Base-by-base conservation (phyloP, 1,139 yeast genomes). In the Scheffersomyces illinoinensis region DNA sequence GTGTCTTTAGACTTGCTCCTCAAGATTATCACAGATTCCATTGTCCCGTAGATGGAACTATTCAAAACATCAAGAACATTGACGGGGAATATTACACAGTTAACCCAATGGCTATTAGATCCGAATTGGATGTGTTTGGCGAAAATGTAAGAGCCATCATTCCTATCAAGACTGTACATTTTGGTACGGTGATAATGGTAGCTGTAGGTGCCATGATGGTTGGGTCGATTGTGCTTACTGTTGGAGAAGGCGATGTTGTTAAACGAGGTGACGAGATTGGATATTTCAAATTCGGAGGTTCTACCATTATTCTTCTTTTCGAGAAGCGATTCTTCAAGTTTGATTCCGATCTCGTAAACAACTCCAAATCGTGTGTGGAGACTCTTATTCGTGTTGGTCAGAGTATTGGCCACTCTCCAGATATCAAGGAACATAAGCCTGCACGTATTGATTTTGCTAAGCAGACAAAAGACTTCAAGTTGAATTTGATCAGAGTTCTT, bases 161-260 rank as follows among this genome's bases (percentile, higher is more conserved):
- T 1, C 93, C 97, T 0, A 87, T 95, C 33, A 86, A 90, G 48
- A 85, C 97, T 0, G 80, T 82, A 53, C 77, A 83, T 26, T 93
- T 91, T 73, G 98, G 98, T 0, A 81, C 85, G 0, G 90, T 95
- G 19, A 79, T 91, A 64, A 82, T 91, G 76, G 85, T 92, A 26
- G 87, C 96, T 7, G 92, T 95, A 8, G 99, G 99, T 26, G 99
- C 99, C 0, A 95, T 95, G 98, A 93, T 95, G 98, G 99, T 95
- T 4, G 98, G 98, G 0, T 90, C 97, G 2, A 93, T 89, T 3
- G 84, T 92, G 0, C 74, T 93, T 48, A 88, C 95, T 0, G 88
- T 87, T n/a, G 69, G 82, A 56, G 85, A 82, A 53, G 92, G 91
- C 3, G 86, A 87, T 51, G 55, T 59, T 0, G 81, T 93, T 6